Percentiles rank a stretch among this genome's conserved stretches.
phyloP scores from a whole-genome alignment of 2,329 filamentous ascomycete genomes.

The Phialophora verrucosa region DNA sequence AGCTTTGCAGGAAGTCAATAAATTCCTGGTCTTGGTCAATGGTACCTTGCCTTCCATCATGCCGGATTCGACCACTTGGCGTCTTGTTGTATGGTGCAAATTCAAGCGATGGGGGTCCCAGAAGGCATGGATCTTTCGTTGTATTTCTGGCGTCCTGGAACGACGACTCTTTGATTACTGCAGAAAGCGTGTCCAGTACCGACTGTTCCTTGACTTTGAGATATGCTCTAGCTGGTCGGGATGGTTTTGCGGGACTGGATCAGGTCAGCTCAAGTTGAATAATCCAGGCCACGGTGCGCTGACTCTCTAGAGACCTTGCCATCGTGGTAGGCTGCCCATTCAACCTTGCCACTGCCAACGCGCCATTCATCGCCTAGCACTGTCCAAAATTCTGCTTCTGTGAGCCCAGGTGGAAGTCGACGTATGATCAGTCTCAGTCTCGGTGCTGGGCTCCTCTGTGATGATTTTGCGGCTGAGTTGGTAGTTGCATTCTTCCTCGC shows the following conservation, averaged over 20 bases:
- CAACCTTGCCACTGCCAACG: slow-evolving; percentile 76
- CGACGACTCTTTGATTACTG: slow-evolving; percentile 68
- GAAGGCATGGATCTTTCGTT: slow-evolving; percentile 70
- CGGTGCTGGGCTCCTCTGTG: slow-evolving; percentile 55
- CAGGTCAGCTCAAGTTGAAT: slow-evolving; percentile 32
- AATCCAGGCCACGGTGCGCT: slow-evolving; percentile 42
- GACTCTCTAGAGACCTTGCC: slow-evolving; percentile 87
- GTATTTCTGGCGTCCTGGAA: slow-evolving; percentile 86
- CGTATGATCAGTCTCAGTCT: slow-evolving; percentile 85
- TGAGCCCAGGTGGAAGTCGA: slow-evolving; percentile 83
- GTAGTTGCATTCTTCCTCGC: slow-evolving; percentile 55
- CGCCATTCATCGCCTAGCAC: slow-evolving; percentile 82
- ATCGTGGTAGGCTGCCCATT: slow-evolving; percentile 76
- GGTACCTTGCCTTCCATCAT: slow-evolving; percentile 85
- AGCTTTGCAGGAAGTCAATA: slow-evolving; percentile 84
- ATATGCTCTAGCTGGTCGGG: slow-evolving; percentile 79
- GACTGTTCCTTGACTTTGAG: slow-evolving; percentile 77
- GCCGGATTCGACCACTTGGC: slow-evolving; percentile 73
- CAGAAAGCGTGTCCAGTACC: slow-evolving; percentile 70
- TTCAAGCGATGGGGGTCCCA: slow-evolving; percentile 80
- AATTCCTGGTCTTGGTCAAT: slow-evolving; percentile 98
- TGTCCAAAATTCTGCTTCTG: slow-evolving; percentile 74
- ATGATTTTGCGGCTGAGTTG: slow-evolving; percentile 50
- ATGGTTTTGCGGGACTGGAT: slow-evolving; percentile 78
- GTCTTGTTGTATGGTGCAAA: slow-evolving; percentile 84